A percentile compares a stretch with the other conserved stretches of the same genome.
Evolutionary conservation across 2,329 filamentous ascomycete genomes (phyloP).

Genomic region (Byssochlamys sp.): DNA sequence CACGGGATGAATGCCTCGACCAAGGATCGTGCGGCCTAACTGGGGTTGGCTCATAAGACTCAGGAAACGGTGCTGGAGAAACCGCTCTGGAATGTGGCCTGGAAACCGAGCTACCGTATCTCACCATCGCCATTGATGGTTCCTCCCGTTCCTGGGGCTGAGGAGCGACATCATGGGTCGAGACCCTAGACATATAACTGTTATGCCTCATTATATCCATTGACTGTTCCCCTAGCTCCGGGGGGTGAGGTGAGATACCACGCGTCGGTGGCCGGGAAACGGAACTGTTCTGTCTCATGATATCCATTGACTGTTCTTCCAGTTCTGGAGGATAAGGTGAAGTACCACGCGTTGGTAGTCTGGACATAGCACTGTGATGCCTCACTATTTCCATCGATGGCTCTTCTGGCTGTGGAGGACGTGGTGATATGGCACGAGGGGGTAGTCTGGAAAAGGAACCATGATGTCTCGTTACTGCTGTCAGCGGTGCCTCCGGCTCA

Average conservation of each 20-base stretch:
- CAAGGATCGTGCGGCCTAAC: neutral
- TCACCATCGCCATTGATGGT: constrained; percentile 4
- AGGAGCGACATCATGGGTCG: constrained; percentile 5
- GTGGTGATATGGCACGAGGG: constrained; percentile 7
- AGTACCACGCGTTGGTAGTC: constrained; percentile 1
- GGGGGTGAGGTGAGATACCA: neutral
- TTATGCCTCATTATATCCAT: constrained; percentile 2
- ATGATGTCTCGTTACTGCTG: neutral
- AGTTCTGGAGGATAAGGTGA: neutral
- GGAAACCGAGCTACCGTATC: constrained; percentile 7
- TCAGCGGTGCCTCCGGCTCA: neutral
- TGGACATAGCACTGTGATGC: constrained; percentile 9
- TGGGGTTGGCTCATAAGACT: neutral
- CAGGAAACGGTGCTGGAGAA: constrained; percentile 8
- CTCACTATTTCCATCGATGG: constrained; percentile 4
- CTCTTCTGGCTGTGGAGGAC: constrained; percentile 7
- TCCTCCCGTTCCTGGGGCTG: constrained; percentile 6
- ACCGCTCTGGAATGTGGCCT: constrained; percentile 14
- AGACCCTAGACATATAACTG: constrained; percentile 14
- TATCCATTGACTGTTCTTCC: neutral
- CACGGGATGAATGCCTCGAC: neutral
- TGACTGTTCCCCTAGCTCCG: constrained; percentile 8
- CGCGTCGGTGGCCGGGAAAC: constrained; percentile 8
- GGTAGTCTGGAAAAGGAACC: constrained; percentile 3
- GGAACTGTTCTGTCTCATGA: neutral